Conservation (phyloP, 108 stramenopile genomes). For the Epithemia pelagica region DNA sequence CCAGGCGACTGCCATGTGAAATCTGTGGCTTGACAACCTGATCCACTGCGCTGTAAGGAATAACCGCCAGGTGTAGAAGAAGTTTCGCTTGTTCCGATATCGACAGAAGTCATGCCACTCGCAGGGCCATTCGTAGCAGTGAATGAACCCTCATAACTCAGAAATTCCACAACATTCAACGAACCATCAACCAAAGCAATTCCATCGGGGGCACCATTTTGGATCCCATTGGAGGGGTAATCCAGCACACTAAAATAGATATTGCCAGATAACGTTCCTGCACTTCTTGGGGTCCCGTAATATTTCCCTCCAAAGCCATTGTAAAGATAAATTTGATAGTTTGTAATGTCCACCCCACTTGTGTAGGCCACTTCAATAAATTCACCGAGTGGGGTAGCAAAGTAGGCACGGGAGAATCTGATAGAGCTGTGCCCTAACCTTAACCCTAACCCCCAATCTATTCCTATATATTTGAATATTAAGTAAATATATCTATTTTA, state of each 20-base stretch:
- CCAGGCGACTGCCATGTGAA: slow-evolving; percentile 1
- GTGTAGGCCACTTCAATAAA: slow-evolving; percentile 8
- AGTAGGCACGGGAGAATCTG: too few species aligned
- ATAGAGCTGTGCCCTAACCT: too few species aligned
- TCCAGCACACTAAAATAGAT: background rate
- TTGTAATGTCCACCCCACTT: background rate
- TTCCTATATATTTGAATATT: too few species aligned
- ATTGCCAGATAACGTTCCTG: background rate
- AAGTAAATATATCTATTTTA: too few species aligned
- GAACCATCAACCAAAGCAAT: slow-evolving; percentile 2
- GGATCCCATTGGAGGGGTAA: background rate
- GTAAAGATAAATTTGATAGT: background rate
- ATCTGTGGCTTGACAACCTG: background rate
- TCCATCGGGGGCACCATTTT: background rate
- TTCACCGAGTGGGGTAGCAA: slow-evolving; percentile 10
- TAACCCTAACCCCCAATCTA: too few species aligned
- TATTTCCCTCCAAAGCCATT: background rate
- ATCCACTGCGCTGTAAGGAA: background rate
- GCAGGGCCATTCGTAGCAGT: slow-evolving; percentile 4
- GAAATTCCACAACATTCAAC: background rate
- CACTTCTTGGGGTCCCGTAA: background rate
- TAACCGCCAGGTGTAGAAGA: background rate
- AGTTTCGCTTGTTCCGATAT: background rate
- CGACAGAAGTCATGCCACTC: background rate
- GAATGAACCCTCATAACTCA: slow-evolving; percentile 1